Percentiles rank a stretch among this genome's conserved stretches.
Evolutionary conservation across 2,329 filamentous ascomycete species (phyloP).

Genomic region (Phyllosticta citribraziliensis): DNA sequence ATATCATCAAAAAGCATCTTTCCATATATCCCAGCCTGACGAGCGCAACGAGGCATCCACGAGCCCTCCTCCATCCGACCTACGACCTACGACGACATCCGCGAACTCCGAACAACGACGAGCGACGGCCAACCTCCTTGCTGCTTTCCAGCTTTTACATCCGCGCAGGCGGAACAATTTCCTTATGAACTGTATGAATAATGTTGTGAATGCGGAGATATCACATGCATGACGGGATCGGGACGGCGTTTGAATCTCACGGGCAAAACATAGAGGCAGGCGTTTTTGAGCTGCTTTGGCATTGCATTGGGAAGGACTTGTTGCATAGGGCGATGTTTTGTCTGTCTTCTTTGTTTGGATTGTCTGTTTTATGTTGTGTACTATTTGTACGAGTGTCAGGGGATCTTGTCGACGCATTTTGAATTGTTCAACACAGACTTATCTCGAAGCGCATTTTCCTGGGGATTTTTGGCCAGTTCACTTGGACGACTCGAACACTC

Average conservation of each 20-base stretch:
- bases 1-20: neutral
- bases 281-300: neutral
- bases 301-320: neutral
- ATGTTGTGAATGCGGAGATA: neutral
- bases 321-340: neutral
- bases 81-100: neutral
- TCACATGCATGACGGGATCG: neutral
- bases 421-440: too few relatives aligned
- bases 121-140: neutral
- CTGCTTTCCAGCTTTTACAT: neutral
- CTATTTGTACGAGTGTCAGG: too few relatives aligned
- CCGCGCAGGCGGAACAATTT: neutral
- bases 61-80: too few relatives aligned
- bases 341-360: neutral
- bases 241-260: neutral
- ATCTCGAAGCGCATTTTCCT: too few relatives aligned
- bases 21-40: neutral
- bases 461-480: too few relatives aligned
- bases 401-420: too few relatives aligned
- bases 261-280: neutral
- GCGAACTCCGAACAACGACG: neutral
- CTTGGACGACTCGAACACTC: too few relatives aligned
- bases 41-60: neutral
- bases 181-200: neutral
- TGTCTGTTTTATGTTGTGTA: neutral